Conservation (phyloP, 768 basidiomycete species). For the Lactarius psammicola region DNA sequence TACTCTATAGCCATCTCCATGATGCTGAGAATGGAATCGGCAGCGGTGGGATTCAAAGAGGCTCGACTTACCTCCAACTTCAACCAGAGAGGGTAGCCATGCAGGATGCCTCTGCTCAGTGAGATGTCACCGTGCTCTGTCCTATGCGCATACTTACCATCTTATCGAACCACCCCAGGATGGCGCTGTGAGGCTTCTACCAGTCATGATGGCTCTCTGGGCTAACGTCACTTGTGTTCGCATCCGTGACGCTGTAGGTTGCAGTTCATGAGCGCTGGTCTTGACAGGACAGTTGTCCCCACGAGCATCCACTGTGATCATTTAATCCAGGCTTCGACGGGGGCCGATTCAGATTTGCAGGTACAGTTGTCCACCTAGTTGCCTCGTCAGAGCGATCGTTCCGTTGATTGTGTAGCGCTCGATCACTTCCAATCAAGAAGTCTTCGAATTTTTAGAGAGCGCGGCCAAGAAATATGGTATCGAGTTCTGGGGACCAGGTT, state of each 20-base stretch:
- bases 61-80: slow-evolving; percentile 87
- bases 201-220: slow-evolving; percentile 30
- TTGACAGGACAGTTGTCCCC: slow-evolving; percentile 79
- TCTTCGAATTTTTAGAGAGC: slow-evolving; percentile 95
- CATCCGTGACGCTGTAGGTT: slow-evolving; percentile 47
- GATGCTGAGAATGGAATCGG: slow-evolving; percentile 71
- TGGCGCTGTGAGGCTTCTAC: slow-evolving; percentile 63
- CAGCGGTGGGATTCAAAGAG: slow-evolving; percentile 64
- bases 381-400: not conserved
- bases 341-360: slow-evolving; percentile 83
- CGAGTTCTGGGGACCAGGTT: slow-evolving; percentile 97
- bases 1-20: slow-evolving; percentile 88
- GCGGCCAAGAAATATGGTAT: slow-evolving; percentile 90
- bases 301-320: slow-evolving; percentile 98
- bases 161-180: slow-evolving; percentile 44
- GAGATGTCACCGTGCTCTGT: slow-evolving; percentile 37
- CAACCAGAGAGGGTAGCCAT: slow-evolving; percentile 93
- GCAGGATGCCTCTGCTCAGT: slow-evolving; percentile 94
- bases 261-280: slow-evolving; percentile 97
- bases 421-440: slow-evolving; percentile 87
- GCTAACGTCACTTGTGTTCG: slow-evolving; percentile 1
- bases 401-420: slow-evolving; percentile 55
- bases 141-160: slow-evolving; percentile 8
- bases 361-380: slow-evolving; percentile 38
- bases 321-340: slow-evolving; percentile 90